A percentile compares a stretch with the other conserved stretches of the same genome.
These are phyloP conservation scores for Lichtheimia ornata DNA, from an alignment of 371 early-diverging fungal species.

Conservation along the genomic window DNA sequence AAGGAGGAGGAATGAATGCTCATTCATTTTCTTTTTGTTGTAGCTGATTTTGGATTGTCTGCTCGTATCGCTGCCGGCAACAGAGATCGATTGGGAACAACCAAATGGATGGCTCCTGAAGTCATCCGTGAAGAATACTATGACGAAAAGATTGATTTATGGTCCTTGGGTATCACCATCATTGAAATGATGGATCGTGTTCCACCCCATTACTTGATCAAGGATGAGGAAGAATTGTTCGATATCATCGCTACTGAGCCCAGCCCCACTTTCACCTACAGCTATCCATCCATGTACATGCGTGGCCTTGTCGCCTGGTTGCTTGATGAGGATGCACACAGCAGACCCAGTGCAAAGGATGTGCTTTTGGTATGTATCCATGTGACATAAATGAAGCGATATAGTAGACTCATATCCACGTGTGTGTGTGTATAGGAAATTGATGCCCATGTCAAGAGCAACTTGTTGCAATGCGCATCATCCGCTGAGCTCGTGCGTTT, in stretches of 20 bases:
- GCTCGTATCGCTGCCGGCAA: constrained; percentile 43
- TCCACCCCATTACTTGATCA: constrained; percentile 51
- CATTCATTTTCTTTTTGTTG: neutral
- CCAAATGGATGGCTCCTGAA: constrained; percentile 95
- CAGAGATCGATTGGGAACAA: constrained; percentile 93
- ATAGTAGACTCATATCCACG: neutral
- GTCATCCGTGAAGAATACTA: constrained; percentile 92
- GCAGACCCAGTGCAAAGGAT: constrained; percentile 44
- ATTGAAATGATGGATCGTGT: constrained; percentile 61
- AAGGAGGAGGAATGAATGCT: neutral
- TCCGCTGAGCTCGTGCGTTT: constrained; percentile 22
- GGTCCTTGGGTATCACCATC: constrained; percentile 93
- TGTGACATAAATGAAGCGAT: neutral
- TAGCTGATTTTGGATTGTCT: constrained; percentile 45
- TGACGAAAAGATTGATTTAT: constrained; percentile 90
- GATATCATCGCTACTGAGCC: constrained; percentile 46
- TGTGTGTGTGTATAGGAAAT: constrained; percentile 23
- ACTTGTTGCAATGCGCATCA: constrained; percentile 23
- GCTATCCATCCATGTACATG: constrained; percentile 54
- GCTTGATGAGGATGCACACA: constrained; percentile 40
- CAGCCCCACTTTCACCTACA: constrained; percentile 52
- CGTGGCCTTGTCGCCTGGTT: constrained; percentile 54
- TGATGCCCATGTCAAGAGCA: constrained; percentile 29
- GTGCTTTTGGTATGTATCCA: constrained; percentile 34
- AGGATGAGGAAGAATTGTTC: constrained; percentile 51